phyloP scores from a whole-genome alignment of 352 stramenopile species.

The Phytophthora parvispora region DNA sequence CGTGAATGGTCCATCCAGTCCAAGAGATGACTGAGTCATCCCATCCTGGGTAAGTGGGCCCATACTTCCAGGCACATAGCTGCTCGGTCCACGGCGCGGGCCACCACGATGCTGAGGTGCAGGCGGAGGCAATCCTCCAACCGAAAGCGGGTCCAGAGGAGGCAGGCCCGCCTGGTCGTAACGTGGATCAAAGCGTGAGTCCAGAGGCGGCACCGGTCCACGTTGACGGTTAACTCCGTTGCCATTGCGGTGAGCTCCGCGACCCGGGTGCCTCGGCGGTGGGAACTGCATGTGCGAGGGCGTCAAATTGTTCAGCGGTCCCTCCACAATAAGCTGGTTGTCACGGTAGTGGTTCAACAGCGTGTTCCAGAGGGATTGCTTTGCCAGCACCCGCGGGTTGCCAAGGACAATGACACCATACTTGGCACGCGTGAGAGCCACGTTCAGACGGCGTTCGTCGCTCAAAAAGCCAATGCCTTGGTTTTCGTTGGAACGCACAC shows the following conservation, averaged over 20 bases:
- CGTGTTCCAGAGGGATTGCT: conserved; percentile 97
- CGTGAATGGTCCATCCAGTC: conserved; percentile 82
- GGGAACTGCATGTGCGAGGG: conserved; percentile 98
- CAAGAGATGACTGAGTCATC: conserved; percentile 69
- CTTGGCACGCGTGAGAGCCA: conserved; percentile 98
- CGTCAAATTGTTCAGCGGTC: conserved; percentile 97
- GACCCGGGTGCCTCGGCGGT: conserved; percentile 54
- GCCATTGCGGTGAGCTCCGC: conserved; percentile 38
- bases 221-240: conserved; percentile 59
- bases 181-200: conserved; percentile 88
- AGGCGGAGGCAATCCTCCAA: conserved; percentile 45
- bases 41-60: conserved; percentile 84
- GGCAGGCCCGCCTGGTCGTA: conserved; percentile 65
- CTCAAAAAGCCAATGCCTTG: conserved; percentile 99
- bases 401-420: conserved; percentile 99
- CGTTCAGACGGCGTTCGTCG: conserved; percentile 98
- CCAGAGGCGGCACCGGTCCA: conserved; percentile 69
- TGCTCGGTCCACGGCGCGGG: conserved; percentile 37
- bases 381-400: conserved; percentile 98
- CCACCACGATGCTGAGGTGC: conserved; percentile 41
- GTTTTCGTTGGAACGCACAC: conserved; percentile 99
- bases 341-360: conserved; percentile 99
- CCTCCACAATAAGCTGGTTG: conserved; percentile 96
- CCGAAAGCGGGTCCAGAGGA: conserved; percentile 27
- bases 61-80: conserved; percentile 47